A percentile compares a stretch with the other conserved stretches of the same genome.
Evolutionary conservation across 495 filamentous ascomycete species (phyloP).

Genomic region (Penicillium nucicola): DNA sequence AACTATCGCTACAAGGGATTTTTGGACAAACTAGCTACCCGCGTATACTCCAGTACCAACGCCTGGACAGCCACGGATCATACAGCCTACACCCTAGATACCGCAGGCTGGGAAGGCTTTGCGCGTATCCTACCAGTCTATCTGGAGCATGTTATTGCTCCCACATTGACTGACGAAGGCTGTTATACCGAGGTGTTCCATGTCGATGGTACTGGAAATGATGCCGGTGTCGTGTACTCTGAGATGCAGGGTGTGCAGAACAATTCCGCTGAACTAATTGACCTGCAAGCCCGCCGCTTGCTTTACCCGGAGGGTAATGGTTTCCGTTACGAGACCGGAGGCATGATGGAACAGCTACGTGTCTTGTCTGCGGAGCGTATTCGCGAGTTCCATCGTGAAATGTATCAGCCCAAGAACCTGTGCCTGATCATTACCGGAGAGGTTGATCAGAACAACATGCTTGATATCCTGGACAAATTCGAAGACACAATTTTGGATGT

Average conservation of each 20-base stretch:
- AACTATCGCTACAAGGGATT: conserved; percentile 92
- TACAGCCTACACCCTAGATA: conserved; percentile 93
- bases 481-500: conserved; percentile 81
- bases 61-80: conserved; percentile 93
- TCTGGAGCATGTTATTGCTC: conserved; percentile 88
- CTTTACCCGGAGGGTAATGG: conserved; percentile 87
- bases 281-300: conserved; percentile 68
- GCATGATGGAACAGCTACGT: conserved; percentile 89
- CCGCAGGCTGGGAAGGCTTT: conserved; percentile 95
- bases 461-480: conserved; percentile 79
- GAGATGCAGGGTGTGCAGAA: conserved; percentile 98
- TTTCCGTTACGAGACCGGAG: conserved; percentile 95
- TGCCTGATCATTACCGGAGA: conserved; percentile 88
- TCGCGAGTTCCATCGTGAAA: conserved; percentile 85
- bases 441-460: conserved; percentile 75
- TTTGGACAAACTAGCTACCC: conserved; percentile 86
- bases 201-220: conserved; percentile 85
- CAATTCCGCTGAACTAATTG: conserved; percentile 76
- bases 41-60: conserved; percentile 92
- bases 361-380: conserved; percentile 86
- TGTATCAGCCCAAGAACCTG: conserved; percentile 98
- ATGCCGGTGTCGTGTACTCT: conserved; percentile 97
- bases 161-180: conserved; percentile 85
- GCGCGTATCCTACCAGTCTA: conserved; percentile 93
- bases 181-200: conserved; percentile 98